A percentile compares a stretch with the other conserved stretches of the same genome.
These are phyloP conservation scores for Lunularia cruciata DNA, from an alignment of 225 moss, liverwort and hornwort genomes.

Conservation along the genomic window DNA sequence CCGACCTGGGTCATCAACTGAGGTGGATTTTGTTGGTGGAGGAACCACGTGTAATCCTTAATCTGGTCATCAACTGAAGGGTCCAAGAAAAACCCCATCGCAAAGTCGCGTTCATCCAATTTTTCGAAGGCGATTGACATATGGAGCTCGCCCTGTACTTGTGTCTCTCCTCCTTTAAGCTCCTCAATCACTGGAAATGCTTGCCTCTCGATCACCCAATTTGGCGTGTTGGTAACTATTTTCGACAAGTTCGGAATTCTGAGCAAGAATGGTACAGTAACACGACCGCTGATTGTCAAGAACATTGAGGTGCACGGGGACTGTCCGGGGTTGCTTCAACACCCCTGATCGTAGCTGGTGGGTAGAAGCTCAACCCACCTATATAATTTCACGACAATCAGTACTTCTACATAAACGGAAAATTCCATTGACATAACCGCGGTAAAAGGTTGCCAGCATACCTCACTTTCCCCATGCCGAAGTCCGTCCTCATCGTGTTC, in stretches of 20 bases:
- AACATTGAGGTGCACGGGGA: not conserved
- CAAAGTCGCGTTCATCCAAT: not conserved
- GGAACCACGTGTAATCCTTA: conserved; percentile 3
- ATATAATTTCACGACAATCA: no score
- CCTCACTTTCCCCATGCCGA: conserved; percentile 26
- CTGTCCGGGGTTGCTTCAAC: no score
- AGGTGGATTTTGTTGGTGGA: no score
- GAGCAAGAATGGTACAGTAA: no score
- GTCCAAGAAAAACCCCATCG: not conserved
- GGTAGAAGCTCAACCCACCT: no score
- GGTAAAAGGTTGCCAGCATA: not conserved
- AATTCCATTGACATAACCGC: no score
- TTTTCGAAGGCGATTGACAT: conserved; percentile 11
- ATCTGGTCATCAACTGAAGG: conserved; percentile 4
- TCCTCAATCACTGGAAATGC: conserved; percentile 13
- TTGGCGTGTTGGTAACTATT: not conserved
- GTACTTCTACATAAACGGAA: no score
- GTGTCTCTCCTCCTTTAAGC: not conserved
- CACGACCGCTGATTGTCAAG: no score
- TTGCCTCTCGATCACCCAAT: conserved; percentile 14
- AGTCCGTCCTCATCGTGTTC: conserved; percentile 22
- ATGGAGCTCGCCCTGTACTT: not conserved
- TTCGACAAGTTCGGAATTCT: conserved; percentile 13
- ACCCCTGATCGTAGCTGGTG: no score
- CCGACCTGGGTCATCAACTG: not conserved